These are phyloP conservation scores for Vigna reflexopilosa DNA, from an alignment of 306 rosid species.

Conservation along the genomic window DNA sequence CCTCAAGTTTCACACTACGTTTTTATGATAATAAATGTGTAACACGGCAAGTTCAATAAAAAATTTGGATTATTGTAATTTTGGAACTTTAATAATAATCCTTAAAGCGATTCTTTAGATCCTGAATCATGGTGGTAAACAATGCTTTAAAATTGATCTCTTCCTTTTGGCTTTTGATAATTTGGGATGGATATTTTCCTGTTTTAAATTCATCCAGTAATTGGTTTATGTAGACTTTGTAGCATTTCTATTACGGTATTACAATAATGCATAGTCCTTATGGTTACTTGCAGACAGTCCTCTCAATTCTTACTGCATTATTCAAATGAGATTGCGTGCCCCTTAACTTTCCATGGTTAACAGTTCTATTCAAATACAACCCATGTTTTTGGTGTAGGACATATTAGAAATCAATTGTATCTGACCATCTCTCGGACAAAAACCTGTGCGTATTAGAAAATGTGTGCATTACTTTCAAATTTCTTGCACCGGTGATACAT, in stretches of 20 bases:
- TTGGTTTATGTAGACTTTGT: background rate
- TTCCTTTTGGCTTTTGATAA: background rate
- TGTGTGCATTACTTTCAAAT: background rate
- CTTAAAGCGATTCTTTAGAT: slow-evolving; percentile 5
- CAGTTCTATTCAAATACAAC: background rate
- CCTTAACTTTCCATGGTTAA: background rate
- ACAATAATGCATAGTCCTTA: background rate
- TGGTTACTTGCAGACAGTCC: slow-evolving; percentile 18
- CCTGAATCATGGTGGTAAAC: background rate
- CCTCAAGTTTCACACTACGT: background rate
- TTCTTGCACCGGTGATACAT: background rate
- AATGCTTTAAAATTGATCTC: slow-evolving; percentile 6
- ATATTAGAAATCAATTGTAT: slow-evolving; percentile 2
- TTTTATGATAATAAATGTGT: slow-evolving; percentile 7
- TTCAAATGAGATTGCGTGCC: slow-evolving; percentile 6
- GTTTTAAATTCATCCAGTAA: slow-evolving; percentile 11
- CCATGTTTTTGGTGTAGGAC: background rate
- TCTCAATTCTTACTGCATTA: slow-evolving; percentile 15
- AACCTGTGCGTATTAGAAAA: background rate
- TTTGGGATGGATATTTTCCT: slow-evolving; percentile 8
- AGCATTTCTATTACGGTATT: no score
- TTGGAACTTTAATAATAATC: slow-evolving; percentile 15
- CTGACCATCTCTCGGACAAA: no score
- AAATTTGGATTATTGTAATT: slow-evolving; percentile 31
- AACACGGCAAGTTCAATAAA: background rate